Conservation (phyloP, 768 basidiomycete genomes). For the Mrakia gelida region DNA sequence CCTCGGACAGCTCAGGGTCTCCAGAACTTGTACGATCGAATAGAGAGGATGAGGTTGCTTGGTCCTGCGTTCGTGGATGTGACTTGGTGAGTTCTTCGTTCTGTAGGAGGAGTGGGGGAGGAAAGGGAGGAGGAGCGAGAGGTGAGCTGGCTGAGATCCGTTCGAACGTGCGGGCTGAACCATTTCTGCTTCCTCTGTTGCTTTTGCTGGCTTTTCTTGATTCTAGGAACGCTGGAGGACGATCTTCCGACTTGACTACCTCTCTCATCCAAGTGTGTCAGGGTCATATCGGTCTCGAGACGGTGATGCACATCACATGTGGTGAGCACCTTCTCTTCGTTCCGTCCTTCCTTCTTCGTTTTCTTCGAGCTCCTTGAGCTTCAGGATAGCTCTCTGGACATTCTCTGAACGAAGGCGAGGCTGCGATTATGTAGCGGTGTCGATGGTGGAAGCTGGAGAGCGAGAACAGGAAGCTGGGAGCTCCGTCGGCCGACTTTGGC, state of each 20-base stretch:
- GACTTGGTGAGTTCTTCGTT: slow-evolving; percentile 60
- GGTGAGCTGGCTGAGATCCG: neutral
- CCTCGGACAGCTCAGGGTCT: slow-evolving; percentile 82
- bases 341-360: neutral
- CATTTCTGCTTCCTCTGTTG: slow-evolving; percentile 6
- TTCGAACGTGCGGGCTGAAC: neutral
- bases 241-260: slow-evolving; percentile 88
- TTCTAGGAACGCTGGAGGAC: slow-evolving; percentile 87
- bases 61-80: slow-evolving; percentile 99
- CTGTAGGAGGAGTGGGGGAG: neutral
- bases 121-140: neutral
- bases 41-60: slow-evolving; percentile 91
- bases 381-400: neutral
- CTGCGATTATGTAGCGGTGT: neutral
- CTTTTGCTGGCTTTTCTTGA: slow-evolving; percentile 7
- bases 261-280: slow-evolving; percentile 95
- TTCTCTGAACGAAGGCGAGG: neutral
- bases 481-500: neutral
- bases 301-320: slow-evolving; percentile 97
- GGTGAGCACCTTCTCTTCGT: slow-evolving; percentile 61
- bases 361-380: neutral
- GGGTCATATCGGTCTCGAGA: slow-evolving; percentile 85
- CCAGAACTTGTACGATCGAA: slow-evolving; percentile 92
- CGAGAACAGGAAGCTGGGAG: neutral
- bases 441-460: no score